Base-by-base conservation (phyloP, 228 moss, liverwort and hornwort species). In the Sphagnum fallax region DNA sequence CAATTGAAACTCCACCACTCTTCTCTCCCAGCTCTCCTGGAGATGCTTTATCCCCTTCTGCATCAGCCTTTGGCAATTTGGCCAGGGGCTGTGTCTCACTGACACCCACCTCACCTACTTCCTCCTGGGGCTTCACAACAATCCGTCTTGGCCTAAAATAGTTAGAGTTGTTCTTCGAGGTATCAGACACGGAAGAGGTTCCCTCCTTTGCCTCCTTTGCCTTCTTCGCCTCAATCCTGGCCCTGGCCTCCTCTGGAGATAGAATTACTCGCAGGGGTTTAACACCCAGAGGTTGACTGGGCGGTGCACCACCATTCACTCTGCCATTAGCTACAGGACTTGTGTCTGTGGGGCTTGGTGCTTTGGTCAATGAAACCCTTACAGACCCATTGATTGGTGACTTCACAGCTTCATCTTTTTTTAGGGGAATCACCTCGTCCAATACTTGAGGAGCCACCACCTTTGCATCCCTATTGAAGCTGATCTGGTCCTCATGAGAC, bases 221-320 rank as follows among this genome's bases (percentile, higher is more conserved):
- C 75, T 84, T 88, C 63, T 81, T 82, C 47, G 84, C 88, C 64
- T 84, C 88, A 63, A 88, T 73, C 80, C 84, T 84, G 12, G 84
- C 88, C 75, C 81, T 75, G 51, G 88, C 88, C 77, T 88, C 88
- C 53, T 88, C 82, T 10, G 82, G 82, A 69, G 88, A 88, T 52
- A 79, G 84, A 47, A 88, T 88, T 8, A 88, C 84, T 16, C 86
- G 86, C 84, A 83, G 84, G 10, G 84, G 80, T 62, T 79, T 87
- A 18, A 79, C 80, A 53, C 75, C 83, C 74, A 75, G 79, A 6
- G 81, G 53, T 32, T 75, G 75, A 65, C 66, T 65, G 59, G 61
- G 32, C 2, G 32, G 32, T 32, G 32, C 32, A 32, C 32, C 32
- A 32, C 32, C 32, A 48, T n/a, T 49, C 12, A 65, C 10, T 14